phyloP scores from a whole-genome alignment of 331 rosid genomes.

The Malus hybrid region DNA sequence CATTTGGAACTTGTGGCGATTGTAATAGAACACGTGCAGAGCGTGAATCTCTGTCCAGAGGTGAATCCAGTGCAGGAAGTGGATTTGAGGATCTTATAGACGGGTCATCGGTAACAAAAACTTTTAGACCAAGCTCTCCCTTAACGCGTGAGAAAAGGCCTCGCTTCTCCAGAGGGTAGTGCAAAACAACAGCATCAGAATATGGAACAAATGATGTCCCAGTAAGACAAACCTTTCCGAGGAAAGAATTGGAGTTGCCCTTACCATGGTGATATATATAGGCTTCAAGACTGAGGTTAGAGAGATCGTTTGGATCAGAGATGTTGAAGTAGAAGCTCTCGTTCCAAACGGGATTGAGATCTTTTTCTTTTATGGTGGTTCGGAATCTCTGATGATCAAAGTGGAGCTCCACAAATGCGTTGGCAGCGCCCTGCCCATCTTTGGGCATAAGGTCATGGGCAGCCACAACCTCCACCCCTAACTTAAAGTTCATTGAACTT shows the following conservation, averaged over 20 bases:
- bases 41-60: slow-evolving; percentile 22
- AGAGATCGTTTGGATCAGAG: slow-evolving; percentile 49
- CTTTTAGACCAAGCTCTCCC: slow-evolving; percentile 94
- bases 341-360: slow-evolving; percentile 80
- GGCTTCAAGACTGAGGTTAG: slow-evolving; percentile 56
- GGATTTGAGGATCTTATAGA: slow-evolving; percentile 48
- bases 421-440: slow-evolving; percentile 70
- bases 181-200: slow-evolving; percentile 72
- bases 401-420: slow-evolving; percentile 69
- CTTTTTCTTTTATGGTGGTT: slow-evolving; percentile 62
- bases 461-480: slow-evolving; percentile 74
- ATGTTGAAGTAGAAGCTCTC: slow-evolving; percentile 72
- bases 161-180: slow-evolving; percentile 80
- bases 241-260: slow-evolving; percentile 40
- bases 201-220: slow-evolving; percentile 76
- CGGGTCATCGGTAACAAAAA: slow-evolving; percentile 80
- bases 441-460: slow-evolving; percentile 82
- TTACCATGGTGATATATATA: slow-evolving; percentile 31
- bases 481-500: slow-evolving; percentile 57
- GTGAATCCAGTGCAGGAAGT: slow-evolving; percentile 46
- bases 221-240: slow-evolving; percentile 73
- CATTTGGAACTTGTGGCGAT: slow-evolving; percentile 18
- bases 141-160: slow-evolving; percentile 46
- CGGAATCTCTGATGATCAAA: slow-evolving; percentile 71
- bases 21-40: slow-evolving; percentile 27